Percentiles rank a stretch among this genome's conserved stretches.
Evolutionary conservation across 192 early-diverging fungal species (phyloP).

Genomic region (Backusella morwellensis): DNA sequence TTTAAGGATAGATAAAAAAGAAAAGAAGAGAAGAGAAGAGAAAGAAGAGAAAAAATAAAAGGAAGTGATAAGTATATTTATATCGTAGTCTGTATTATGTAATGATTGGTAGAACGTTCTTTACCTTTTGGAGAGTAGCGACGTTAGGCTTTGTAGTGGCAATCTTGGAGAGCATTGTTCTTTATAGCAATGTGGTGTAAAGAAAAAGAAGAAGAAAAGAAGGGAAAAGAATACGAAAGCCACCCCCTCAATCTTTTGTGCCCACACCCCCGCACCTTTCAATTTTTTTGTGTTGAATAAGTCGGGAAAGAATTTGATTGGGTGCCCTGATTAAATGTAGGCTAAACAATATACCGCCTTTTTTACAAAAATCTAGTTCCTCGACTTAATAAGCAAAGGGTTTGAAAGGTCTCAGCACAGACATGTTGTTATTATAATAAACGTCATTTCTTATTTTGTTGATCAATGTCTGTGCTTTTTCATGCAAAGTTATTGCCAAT

Average conservation of each 20-base stretch:
- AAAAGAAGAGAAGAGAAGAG: not conserved
- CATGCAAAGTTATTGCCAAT: not conserved
- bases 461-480: not conserved
- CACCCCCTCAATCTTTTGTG: slow-evolving; percentile 7
- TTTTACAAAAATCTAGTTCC: not conserved
- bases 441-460: not conserved
- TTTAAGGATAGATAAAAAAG: not conserved
- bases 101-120: not conserved
- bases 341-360: not conserved
- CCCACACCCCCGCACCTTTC: not conserved
- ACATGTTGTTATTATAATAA: not conserved
- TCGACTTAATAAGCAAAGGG: not conserved
- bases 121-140: not conserved
- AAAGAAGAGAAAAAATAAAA: not conserved
- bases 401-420: not conserved
- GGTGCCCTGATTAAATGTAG: not conserved
- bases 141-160: not conserved
- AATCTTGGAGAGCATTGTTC: slow-evolving; percentile 4
- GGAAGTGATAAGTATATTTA: not conserved
- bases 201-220: not conserved
- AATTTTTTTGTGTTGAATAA: not conserved
- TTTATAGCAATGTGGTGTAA: not conserved
- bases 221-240: not conserved
- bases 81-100: not conserved
- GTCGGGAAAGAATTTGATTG: not conserved